Evolutionary conservation across 306 rosid genomes (phyloP).

Genomic region (Arachis stenosperma): DNA sequence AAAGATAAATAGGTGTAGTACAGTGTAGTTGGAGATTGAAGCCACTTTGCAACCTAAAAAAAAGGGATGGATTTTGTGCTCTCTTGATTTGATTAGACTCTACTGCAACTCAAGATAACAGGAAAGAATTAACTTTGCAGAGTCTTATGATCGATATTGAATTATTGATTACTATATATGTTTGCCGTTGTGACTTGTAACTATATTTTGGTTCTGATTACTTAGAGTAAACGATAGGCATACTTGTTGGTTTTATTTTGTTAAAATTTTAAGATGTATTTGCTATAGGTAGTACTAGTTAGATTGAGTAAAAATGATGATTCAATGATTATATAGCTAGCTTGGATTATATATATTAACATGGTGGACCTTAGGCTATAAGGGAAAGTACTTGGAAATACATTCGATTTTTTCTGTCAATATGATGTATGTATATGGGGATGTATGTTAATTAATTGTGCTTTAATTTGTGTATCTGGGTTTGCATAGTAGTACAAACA

Average conservation of each 20-base stretch:
- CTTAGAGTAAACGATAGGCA: conserved; percentile 30
- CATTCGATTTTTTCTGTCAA: neutral
- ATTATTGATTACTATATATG: no score
- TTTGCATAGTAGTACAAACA: conserved; percentile 5
- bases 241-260: conserved; percentile 23
- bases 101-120: neutral
- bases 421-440: conserved; percentile 13
- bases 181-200: conserved; percentile 6
- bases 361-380: conserved; percentile 16
- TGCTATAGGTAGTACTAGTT: conserved; percentile 35
- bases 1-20: neutral
- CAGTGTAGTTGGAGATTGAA: neutral
- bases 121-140: conserved; percentile 17
- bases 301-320: conserved; percentile 45
- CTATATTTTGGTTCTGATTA: neutral
- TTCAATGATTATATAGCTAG: conserved; percentile 48
- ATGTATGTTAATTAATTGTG: conserved; percentile 12
- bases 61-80: neutral
- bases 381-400: conserved; percentile 51
- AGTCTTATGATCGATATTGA: neutral
- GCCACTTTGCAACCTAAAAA: conserved; percentile 5
- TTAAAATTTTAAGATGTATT: conserved; percentile 23
- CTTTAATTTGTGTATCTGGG: conserved; percentile 4
- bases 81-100: conserved; percentile 10
- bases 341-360: conserved; percentile 4